phyloP scores from a whole-genome alignment of 2,329 filamentous ascomycete genomes.

The Sordariomycetes sp. region DNA sequence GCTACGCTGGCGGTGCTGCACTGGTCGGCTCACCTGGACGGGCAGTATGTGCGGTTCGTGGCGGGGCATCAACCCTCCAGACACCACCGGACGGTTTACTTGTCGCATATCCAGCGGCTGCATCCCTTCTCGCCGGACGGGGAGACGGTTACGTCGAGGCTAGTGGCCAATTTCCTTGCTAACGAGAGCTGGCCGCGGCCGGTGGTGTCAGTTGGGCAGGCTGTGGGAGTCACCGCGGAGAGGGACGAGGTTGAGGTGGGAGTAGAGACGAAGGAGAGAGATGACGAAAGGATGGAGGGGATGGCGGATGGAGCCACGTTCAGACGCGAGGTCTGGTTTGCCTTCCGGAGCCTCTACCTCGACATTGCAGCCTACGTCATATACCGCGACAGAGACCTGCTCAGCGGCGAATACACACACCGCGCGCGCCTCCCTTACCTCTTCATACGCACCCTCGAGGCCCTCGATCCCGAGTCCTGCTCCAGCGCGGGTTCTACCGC shows the following conservation, averaged over 20 bases:
- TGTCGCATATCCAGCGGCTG: not conserved
- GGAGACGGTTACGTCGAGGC: not conserved
- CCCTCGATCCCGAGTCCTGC: too few relatives aligned
- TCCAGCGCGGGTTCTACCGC: too few relatives aligned
- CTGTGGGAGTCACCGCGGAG: not conserved
- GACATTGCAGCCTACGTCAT: not conserved
- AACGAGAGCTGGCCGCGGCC: constrained; percentile 2
- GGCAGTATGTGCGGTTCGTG: not conserved
- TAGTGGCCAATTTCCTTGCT: not conserved
- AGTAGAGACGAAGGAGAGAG: not conserved
- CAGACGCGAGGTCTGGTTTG: not conserved
- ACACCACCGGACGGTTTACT: not conserved
- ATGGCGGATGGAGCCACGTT: not conserved
- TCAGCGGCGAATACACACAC: not conserved
- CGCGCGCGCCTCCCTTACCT: not conserved
- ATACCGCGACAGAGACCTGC: not conserved
- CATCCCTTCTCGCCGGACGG: not conserved
- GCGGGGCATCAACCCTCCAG: not conserved
- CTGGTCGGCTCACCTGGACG: not conserved
- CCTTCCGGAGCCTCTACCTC: constrained; percentile 2
- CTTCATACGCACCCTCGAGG: not conserved
- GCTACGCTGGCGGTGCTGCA: constrained; percentile 1
- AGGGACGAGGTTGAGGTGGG: not conserved
- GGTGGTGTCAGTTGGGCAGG: not conserved
- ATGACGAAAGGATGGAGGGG: too few relatives aligned